Conservation (phyloP, 2,329 filamentous ascomycete genomes). For the Alternaria sp. region DNA sequence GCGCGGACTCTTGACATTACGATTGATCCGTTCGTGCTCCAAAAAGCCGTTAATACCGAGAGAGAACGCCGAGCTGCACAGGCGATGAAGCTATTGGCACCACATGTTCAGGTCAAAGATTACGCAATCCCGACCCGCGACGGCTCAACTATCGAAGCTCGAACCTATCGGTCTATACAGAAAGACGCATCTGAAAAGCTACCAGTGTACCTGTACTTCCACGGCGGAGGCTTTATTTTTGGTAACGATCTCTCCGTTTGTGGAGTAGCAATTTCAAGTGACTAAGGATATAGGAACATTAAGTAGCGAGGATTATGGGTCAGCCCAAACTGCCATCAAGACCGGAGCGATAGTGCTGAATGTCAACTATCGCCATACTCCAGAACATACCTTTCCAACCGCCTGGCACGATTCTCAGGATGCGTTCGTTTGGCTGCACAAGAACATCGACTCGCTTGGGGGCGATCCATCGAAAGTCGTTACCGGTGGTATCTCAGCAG, state of each 20-base stretch:
- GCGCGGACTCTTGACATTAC: constrained; percentile 33
- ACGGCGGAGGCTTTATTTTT: constrained; percentile 66
- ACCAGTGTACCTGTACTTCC: constrained; percentile 60
- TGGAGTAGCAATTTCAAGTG: rapidly evolving
- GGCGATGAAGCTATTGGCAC: constrained; percentile 30
- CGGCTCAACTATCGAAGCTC: constrained; percentile 55
- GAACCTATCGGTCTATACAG: constrained; percentile 57
- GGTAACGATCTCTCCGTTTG: constrained; percentile 44
- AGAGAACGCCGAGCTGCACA: constrained; percentile 34
- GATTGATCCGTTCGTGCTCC: constrained; percentile 26
- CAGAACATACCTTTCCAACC: constrained; percentile 62
- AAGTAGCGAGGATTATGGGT: constrained; percentile 62
- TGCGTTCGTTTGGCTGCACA: constrained; percentile 63
- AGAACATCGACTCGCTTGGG: constrained; percentile 52
- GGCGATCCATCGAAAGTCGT: constrained; percentile 57
- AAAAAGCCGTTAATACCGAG: constrained; percentile 32
- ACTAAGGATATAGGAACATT: constrained; percentile 46
- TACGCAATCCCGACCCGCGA: constrained; percentile 57
- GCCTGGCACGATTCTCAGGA: constrained; percentile 65
- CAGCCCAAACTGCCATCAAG: constrained; percentile 58
- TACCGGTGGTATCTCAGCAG: constrained; percentile 61
- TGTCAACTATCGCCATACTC: constrained; percentile 68
- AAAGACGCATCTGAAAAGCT: constrained; percentile 49
- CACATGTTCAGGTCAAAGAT: constrained; percentile 34
- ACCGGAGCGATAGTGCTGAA: constrained; percentile 60